Evolutionary conservation across 2,329 filamentous ascomycete genomes (phyloP), one percentile per base, ranked within the genome.

Genomic region (Sporothrix brunneoviolacea): DNA sequence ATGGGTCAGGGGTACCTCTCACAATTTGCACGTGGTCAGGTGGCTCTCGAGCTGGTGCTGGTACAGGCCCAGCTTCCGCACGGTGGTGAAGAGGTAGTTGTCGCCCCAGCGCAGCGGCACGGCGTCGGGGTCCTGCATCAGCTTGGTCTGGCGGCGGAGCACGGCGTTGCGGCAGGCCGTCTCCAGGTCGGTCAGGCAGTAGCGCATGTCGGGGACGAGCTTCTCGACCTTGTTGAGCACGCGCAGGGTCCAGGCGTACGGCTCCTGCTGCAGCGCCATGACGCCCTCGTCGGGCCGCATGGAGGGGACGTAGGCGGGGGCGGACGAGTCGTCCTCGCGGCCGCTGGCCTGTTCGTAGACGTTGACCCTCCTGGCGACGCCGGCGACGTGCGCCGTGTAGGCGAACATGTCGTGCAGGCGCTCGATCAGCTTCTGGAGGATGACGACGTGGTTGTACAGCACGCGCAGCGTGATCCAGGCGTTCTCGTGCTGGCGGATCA

Each of bases 11-110:
- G 16, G 12, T 2, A 19, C 3, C n/a, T 6, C 48, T 16, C 30
- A 50, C 48, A 30, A 51, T 21, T 51, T 51, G 49, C 49, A 51
- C 6, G 42, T 18, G 9, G 35, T 35, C 49, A 51, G 41, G 21
- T 41, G 28, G 8, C n/a, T 19, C 22, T 47, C 42, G 2, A 51
- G 21, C 9, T 41, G 36, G n/a, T 18, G 19, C 15, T 37, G 21
- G 22, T 13, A 47, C 4, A 3, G 7, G 37, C 9, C 2, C n/a
- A 51, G 21, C 36, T 16, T 47, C 9, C 30, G 36, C 12, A 16
- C 42, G 6, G 21, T 36, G 10, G 10, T 16, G 19, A 27, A 27
- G 19, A 51, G 45, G 41, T 39, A 51, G 19, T 5, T 13, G 9
- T 41, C 27, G 27, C 12, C 37, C 48, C 48, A 51, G 33, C 41